Percentiles rank a stretch among this genome's conserved stretches.
phyloP scores from a whole-genome alignment of 208 protist genomes.

The Herpetomonas samuelpessoai region DNA sequence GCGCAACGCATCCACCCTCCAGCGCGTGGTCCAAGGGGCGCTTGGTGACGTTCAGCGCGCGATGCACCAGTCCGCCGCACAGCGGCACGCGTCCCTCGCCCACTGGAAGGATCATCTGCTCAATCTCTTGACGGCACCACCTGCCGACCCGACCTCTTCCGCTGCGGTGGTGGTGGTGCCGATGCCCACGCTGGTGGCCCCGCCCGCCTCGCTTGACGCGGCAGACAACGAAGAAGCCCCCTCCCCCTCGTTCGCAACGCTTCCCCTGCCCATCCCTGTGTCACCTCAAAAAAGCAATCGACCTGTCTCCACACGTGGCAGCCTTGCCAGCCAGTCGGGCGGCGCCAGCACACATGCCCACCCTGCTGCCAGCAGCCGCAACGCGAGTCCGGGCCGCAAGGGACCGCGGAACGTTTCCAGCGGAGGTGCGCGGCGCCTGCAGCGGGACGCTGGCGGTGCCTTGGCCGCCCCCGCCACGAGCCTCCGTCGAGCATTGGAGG shows the following conservation, averaged over 20 bases:
- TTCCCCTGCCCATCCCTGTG: not conserved
- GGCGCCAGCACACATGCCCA: not conserved
- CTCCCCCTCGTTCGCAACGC: not conserved
- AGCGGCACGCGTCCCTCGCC: slow-evolving; percentile 35
- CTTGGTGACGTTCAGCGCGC: slow-evolving; percentile 39
- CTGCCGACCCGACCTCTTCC: slow-evolving; percentile 1
- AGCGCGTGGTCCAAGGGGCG: slow-evolving; percentile 51
- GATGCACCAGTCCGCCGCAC: slow-evolving; percentile 27
- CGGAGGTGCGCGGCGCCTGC: too few species aligned
- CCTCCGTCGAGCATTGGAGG: not conserved
- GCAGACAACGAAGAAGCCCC: not conserved
- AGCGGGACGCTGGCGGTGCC: not conserved
- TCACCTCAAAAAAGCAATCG: not conserved
- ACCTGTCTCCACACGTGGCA: not conserved
- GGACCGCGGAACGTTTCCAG: too few species aligned
- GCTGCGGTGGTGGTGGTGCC: not conserved
- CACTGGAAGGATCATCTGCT: slow-evolving; percentile 44
- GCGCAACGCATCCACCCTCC: slow-evolving; percentile 42
- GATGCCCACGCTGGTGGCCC: not conserved
- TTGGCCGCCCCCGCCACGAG: not conserved
- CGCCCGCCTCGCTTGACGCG: not conserved
- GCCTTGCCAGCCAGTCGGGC: slow-evolving; percentile 6
- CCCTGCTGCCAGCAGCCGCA: not conserved
- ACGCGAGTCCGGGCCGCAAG: not conserved
- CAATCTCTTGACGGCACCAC: slow-evolving; percentile 20